A percentile compares a stretch with the other conserved stretches of the same genome.
Conservation (phyloP, 2,329 filamentous ascomycete genomes). For the Penicillium glabrum region DNA sequence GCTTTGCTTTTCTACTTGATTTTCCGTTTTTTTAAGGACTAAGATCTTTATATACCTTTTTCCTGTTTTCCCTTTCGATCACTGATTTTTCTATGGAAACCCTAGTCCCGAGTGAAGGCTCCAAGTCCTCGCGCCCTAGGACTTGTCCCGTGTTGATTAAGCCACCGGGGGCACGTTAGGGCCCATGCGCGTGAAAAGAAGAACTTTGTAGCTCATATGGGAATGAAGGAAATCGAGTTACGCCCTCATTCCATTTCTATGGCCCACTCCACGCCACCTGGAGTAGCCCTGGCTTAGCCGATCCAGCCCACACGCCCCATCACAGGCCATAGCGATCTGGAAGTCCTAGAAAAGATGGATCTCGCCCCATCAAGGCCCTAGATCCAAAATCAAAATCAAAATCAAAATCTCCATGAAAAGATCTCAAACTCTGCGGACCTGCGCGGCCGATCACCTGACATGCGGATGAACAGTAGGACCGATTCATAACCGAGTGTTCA, state of each 20-base stretch:
- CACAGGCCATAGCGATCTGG: background rate
- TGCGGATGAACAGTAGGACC: background rate
- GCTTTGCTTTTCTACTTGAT: background rate
- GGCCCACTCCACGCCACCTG: constrained; percentile 9
- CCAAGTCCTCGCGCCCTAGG: background rate
- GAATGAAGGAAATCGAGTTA: background rate
- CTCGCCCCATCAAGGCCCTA: background rate
- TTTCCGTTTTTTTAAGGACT: background rate
- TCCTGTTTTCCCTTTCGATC: background rate
- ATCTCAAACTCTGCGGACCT: background rate
- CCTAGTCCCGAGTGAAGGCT: background rate
- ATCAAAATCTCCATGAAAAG: background rate
- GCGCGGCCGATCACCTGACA: constrained; percentile 11
- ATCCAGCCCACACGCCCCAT: constrained; percentile 1
- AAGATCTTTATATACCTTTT: background rate
- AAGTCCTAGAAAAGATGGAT: background rate
- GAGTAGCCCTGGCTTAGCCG: constrained; percentile 14
- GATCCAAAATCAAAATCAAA: background rate
- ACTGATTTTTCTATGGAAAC: too few species aligned
- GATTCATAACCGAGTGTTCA: background rate
- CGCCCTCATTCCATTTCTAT: background rate
- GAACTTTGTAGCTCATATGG: background rate
- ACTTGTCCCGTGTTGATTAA: background rate
- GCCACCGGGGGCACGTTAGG: background rate
- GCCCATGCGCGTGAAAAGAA: background rate